Conservation (phyloP, 2,329 filamentous ascomycete species). For the Tolypocladium amazonense region DNA sequence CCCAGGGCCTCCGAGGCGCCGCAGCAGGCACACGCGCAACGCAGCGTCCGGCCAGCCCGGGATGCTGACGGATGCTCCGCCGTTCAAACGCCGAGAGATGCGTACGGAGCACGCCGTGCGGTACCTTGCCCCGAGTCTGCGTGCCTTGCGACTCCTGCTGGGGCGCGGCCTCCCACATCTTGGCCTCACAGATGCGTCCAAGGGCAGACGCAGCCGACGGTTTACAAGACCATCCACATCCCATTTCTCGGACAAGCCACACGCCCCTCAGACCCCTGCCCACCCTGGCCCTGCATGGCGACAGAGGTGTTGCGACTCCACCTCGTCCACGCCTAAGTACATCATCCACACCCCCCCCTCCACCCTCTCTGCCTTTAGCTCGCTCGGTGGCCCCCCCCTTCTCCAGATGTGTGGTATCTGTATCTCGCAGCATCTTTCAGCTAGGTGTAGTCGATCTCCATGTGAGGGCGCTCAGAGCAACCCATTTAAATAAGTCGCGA, state of each 20-base stretch:
- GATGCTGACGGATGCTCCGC: background rate
- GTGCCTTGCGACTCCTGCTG: background rate
- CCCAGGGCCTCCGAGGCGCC: background rate
- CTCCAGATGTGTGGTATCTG: background rate
- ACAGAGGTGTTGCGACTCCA: background rate
- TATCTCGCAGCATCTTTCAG: background rate
- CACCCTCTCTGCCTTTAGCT: background rate
- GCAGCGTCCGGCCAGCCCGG: background rate
- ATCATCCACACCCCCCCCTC: background rate
- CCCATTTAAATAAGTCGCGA: constrained; percentile 1
- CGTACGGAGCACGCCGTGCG: background rate
- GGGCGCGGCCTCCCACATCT: background rate
- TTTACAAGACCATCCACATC: background rate
- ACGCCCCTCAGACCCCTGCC: background rate
- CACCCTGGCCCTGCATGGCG: background rate
- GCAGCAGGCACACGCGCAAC: background rate
- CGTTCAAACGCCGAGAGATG: background rate
- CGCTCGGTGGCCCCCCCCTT: background rate
- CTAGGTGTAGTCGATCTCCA: background rate
- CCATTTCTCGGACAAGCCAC: background rate
- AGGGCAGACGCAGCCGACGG: background rate
- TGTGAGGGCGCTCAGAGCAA: background rate
- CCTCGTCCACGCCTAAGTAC: background rate
- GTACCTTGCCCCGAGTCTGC: background rate
- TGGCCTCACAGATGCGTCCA: background rate